Base-by-base conservation (phyloP, 2,329 filamentous ascomycete genomes). In the Hansfordia pulvinata region DNA sequence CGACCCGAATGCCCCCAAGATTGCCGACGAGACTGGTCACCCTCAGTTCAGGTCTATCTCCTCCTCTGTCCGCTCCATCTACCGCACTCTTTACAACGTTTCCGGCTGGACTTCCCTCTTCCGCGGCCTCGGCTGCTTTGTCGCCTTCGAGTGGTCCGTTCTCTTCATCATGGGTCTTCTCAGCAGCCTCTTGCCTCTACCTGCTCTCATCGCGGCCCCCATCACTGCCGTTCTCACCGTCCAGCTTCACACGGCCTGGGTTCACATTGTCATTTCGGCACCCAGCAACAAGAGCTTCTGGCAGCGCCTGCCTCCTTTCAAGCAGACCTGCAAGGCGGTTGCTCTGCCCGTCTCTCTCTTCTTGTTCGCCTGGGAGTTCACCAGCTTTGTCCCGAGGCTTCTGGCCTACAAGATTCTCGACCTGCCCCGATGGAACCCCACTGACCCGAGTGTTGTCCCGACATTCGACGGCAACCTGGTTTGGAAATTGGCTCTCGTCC, bases 201-300 rank as follows among this genome's bases (percentile, higher is more conserved):
- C 36, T 36, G 54, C 41, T 46, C 56, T 47, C 15, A 20, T 80
- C 29, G 58, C 60, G 28, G 62, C 62, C 28, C 61, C 76, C 26
- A 30, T 78, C 21, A 60, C 70, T 15, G 62, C 68, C 27, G 50
- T 88, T 13, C 50, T 67, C 12, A 58, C 81, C 17, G 68, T 77
- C 19, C 78, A 78, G 42, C 51, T 88, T 32, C 68, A 72, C 47
- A 69, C 86, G 38, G 67, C 72, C 28, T 93, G 85, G 84, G 81
- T 85, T 4, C 84, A 93, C 50, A 76, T 81, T 42, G 71, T 93
- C 47, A 85, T 94, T 45, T 76, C 82, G 2, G 62, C 71, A 28
- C 71, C 74, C 5, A 76, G 68, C 30, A 45, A 60, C 25, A 66
- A 69, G 47, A 57, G 56, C 39, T 84, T 77, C 60, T 80, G 67